Evolutionary conservation across 768 basidiomycete species (phyloP).

Genomic region (Serendipita vermifera): DNA sequence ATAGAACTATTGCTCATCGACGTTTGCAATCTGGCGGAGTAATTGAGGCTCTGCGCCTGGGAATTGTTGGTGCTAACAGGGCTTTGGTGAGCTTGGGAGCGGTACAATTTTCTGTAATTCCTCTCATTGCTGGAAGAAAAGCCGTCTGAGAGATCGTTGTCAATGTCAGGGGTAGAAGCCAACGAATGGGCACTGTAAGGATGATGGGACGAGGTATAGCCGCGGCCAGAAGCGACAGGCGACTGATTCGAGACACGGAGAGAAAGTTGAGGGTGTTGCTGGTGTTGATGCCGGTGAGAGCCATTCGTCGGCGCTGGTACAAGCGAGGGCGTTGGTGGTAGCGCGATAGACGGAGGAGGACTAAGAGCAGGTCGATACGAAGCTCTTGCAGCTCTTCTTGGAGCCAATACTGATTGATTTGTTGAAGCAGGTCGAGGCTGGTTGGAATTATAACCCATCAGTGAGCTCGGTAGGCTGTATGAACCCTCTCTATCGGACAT

Average conservation of each 20-base stretch:
- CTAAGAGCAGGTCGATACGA: not conserved
- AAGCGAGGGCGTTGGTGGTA: not conserved
- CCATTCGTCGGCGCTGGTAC: too few species aligned
- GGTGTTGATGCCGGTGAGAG: too few species aligned
- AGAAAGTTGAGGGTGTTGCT: not conserved
- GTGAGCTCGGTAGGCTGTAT: too few species aligned
- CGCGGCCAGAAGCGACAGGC: not conserved
- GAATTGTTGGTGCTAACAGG: not conserved
- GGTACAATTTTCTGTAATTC: not conserved
- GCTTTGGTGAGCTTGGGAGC: not conserved
- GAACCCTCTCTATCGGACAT: too few species aligned
- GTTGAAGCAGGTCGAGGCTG: not conserved
- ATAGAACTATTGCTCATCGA: not conserved
- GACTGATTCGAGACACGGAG: not conserved
- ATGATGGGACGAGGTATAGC: not conserved
- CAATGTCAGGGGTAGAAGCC: constrained; percentile 1
- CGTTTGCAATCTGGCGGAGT: not conserved
- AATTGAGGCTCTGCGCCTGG: not conserved
- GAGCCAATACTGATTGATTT: not conserved
- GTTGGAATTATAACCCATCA: too few species aligned
- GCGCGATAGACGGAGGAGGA: not conserved
- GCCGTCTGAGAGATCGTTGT: not conserved
- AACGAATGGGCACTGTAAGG: constrained; percentile 9
- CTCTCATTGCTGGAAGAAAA: not conserved
- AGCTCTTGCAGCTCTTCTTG: not conserved